Conservation (phyloP, 1,284 basidiomycete species). For the Papiliotrema nemorosa region DNA sequence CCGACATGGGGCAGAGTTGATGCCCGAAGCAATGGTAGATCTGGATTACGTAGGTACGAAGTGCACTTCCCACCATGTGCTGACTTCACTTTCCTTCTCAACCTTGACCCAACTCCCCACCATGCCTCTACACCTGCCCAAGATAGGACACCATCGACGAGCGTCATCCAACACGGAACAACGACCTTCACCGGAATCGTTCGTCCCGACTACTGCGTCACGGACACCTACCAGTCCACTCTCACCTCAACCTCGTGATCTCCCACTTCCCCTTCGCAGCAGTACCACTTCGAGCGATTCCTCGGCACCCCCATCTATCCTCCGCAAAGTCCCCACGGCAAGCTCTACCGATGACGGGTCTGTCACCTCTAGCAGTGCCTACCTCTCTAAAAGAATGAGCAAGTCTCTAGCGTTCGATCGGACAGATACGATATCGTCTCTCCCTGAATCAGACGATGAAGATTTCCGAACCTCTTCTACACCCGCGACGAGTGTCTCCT, state of each 20-base stretch:
- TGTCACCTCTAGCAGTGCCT: background rate
- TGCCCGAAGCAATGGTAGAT: no score
- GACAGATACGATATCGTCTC: constrained; percentile 20
- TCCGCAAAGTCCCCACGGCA: background rate
- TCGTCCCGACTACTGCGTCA: background rate
- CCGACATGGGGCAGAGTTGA: no score
- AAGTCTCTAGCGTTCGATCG: constrained; percentile 17
- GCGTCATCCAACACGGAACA: background rate
- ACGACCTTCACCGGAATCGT: background rate
- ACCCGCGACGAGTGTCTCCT: constrained; percentile 34
- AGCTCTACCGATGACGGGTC: background rate
- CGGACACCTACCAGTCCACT: constrained; percentile 12
- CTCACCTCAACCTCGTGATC: constrained; percentile 13
- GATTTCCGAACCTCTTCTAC: constrained; percentile 19
- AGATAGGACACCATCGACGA: background rate
- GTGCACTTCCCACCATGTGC: background rate
- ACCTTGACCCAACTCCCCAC: no score
- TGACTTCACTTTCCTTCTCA: background rate
- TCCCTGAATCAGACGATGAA: constrained; percentile 15
- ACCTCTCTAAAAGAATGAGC: background rate
- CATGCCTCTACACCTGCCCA: constrained; percentile 1
- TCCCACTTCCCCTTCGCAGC: background rate
- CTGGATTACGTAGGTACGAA: no score
- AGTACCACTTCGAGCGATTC: background rate
- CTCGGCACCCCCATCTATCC: constrained; percentile 1